phyloP scores from a whole-genome alignment of 495 filamentous ascomycete genomes.

The Annulohypoxylon bovei region DNA sequence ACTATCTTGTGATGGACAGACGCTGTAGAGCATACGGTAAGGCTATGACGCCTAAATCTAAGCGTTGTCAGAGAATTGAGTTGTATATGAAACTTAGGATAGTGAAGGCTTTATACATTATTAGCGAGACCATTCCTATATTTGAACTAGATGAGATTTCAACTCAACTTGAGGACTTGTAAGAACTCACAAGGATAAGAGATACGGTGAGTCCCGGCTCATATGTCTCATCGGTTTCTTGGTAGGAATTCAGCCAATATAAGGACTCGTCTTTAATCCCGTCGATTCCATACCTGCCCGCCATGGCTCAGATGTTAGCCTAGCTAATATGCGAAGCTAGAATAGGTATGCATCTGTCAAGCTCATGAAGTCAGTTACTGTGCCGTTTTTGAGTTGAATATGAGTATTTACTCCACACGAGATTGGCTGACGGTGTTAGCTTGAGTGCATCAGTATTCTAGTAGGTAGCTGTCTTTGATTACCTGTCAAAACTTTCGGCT shows the following conservation, averaged over 20 bases:
- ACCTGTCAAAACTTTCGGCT: neutral
- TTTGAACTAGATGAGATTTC: neutral
- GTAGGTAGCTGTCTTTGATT: neutral
- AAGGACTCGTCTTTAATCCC: neutral
- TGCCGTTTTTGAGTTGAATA: neutral
- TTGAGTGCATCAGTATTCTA: neutral
- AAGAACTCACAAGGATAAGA: neutral
- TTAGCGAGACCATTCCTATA: neutral
- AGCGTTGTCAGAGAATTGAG: neutral
- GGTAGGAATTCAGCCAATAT: too few relatives aligned
- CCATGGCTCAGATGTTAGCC: neutral
- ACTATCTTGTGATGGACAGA: neutral
- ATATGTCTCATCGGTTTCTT: neutral
- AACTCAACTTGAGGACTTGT: neutral
- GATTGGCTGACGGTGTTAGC: neutral
- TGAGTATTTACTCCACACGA: neutral
- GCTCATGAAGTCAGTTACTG: neutral
- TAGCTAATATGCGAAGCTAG: neutral
- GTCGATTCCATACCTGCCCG: neutral
- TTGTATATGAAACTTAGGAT: neutral
- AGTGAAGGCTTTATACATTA: neutral
- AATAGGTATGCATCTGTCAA: neutral
- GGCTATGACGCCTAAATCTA: neutral
- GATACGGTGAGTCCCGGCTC: neutral
- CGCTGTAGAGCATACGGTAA: neutral